Conservation (phyloP, 2,329 filamentous ascomycete genomes). For the Aspergillus bombycis region DNA sequence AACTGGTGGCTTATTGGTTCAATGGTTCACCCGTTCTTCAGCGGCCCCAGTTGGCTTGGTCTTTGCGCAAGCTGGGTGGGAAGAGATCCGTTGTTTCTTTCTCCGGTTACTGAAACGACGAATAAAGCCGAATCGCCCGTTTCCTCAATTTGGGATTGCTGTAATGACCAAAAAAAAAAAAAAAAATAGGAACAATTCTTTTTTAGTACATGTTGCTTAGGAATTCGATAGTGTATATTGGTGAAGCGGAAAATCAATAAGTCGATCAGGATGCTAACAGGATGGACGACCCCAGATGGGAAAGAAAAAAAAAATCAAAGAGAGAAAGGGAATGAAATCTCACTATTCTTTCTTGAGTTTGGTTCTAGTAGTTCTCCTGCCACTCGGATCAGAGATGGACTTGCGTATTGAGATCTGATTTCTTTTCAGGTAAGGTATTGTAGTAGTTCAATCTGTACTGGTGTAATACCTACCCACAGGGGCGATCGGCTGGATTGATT, state of each 20-base stretch:
- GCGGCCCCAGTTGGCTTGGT: conserved; percentile 13
- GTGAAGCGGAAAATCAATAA: conserved; percentile 14
- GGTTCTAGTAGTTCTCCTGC: background rate
- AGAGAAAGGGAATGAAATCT: background rate
- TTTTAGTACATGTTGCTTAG: background rate
- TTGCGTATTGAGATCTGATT: background rate
- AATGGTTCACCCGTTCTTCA: conserved; percentile 17
- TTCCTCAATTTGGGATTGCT: conserved; percentile 3
- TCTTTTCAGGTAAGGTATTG: background rate
- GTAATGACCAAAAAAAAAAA: background rate
- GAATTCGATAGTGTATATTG: conserved; percentile 1
- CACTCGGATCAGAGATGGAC: background rate
- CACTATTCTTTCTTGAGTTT: background rate
- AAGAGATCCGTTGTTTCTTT: background rate
- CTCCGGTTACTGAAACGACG: conserved; percentile 8
- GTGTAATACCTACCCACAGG: conserved; percentile 3
- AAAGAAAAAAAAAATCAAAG: background rate
- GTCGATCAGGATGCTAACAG: background rate
- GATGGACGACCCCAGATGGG: background rate
- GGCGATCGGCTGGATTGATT: conserved; percentile 6
- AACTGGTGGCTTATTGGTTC: conserved; percentile 16
- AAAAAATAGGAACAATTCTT: background rate
- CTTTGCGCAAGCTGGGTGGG: conserved; percentile 15
- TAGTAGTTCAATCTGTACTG: background rate
- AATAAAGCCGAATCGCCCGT: conserved; percentile 13